Evolutionary conservation across 2,329 filamentous ascomycete species (phyloP).

Genomic region (Plectosphaerella plurivora): DNA sequence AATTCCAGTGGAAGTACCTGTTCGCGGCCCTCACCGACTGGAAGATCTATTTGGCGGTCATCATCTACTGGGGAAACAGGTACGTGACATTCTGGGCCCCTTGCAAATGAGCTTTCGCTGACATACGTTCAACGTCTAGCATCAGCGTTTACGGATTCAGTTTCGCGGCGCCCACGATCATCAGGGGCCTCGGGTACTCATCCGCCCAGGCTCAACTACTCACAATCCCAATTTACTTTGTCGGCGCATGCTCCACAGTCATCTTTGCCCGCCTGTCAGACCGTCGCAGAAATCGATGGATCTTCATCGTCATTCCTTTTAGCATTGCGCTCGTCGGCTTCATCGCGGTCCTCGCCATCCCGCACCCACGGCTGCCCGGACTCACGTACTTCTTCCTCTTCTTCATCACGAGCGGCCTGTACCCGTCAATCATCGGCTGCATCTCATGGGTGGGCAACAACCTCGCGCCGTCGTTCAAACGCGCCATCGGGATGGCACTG

Average conservation of each 20-base stretch:
- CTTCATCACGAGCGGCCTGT: constrained; percentile 45
- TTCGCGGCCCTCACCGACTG: constrained; percentile 31
- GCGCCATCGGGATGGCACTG: constrained; percentile 17
- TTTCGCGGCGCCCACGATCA: constrained; percentile 29
- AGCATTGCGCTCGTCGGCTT: constrained; percentile 8
- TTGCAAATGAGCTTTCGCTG: constrained; percentile 66
- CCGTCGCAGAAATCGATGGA: constrained; percentile 5
- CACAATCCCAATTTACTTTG: constrained; percentile 25
- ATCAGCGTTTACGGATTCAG: constrained; percentile 18
- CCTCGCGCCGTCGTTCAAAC: constrained; percentile 15
- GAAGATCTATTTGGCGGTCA: constrained; percentile 27
- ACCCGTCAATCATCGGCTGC: constrained; percentile 22
- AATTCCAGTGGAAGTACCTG: constrained; percentile 19
- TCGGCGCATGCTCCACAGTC: constrained; percentile 18
- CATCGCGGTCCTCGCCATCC: constrained; percentile 8
- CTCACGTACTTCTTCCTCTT: constrained; percentile 58
- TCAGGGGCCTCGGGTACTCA: constrained; percentile 32
- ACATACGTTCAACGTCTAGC: constrained; percentile 36
- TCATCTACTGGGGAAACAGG: constrained; percentile 27
- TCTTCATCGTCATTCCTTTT: constrained; percentile 8
- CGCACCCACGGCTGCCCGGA: constrained; percentile 35
- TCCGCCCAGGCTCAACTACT: constrained; percentile 20
- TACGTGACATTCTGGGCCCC: constrained; percentile 60
- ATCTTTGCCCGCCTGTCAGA: constrained; percentile 7
- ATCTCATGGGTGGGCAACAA: constrained; percentile 19